phyloP scores from a whole-genome alignment of 2,329 filamentous ascomycete species.

The Onygenales sp. region DNA sequence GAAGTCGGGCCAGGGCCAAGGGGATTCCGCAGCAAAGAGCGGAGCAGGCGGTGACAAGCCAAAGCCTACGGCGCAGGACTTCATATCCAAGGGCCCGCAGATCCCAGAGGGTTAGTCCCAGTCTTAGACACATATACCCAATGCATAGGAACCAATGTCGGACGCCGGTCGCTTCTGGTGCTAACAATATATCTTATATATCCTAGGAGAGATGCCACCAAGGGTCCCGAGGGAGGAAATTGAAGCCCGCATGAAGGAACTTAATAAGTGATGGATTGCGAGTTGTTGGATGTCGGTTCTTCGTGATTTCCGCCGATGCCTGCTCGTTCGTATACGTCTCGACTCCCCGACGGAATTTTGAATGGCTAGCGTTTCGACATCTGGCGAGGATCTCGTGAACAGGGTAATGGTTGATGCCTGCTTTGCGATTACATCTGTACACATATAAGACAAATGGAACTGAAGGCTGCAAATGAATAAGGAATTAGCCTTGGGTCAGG shows the following conservation, averaged over 20 bases:
- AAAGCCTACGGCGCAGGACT: neutral
- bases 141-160: neutral
- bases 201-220: neutral
- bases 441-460: too few relatives aligned
- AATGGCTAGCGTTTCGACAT: too few relatives aligned
- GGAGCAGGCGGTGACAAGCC: conserved; percentile 4
- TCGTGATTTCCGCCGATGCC: neutral
- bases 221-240: conserved; percentile 1
- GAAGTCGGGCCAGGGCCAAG: too few relatives aligned
- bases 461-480: too few relatives aligned
- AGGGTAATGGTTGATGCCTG: too few relatives aligned
- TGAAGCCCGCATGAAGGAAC: neutral
- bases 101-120: conserved; percentile 2
- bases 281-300: neutral
- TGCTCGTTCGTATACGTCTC: neutral
- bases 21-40: too few relatives aligned
- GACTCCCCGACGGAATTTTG: too few relatives aligned
- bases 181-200: neutral
- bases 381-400: neutral
- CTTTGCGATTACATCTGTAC: too few relatives aligned
- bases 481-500: too few relatives aligned
- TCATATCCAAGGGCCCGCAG: conserved; percentile 2
- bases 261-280: neutral
- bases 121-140: neutral
- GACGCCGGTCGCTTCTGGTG: neutral